Evolutionary conservation across 2,329 filamentous ascomycete species (phyloP).

Genomic region (Microdochium bolleyi): DNA sequence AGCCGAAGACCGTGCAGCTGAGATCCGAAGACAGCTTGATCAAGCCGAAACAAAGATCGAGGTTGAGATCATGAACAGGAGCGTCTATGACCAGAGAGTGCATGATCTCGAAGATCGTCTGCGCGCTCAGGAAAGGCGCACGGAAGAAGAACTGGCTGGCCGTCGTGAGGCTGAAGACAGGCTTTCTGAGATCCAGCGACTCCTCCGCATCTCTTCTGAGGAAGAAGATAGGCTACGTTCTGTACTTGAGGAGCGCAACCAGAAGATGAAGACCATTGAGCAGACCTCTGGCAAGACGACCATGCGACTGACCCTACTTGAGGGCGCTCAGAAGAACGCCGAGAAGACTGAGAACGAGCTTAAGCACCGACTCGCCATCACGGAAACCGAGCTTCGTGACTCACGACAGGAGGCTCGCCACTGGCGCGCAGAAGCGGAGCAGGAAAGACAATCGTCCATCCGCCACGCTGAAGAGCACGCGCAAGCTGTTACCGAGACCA

Average conservation of each 20-base stretch:
- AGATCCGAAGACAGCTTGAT: constrained; percentile 46
- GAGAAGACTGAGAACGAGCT: constrained; percentile 48
- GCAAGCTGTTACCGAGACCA: constrained; percentile 51
- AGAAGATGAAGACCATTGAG: constrained; percentile 54
- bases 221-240: constrained; percentile 63
- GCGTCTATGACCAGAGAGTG: constrained; percentile 51
- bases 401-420: constrained; percentile 49
- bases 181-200: constrained; percentile 62
- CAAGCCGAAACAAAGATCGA: constrained; percentile 51
- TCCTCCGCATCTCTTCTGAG: constrained; percentile 62
- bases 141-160: constrained; percentile 54
- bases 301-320: constrained; percentile 59
- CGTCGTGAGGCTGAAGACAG: constrained; percentile 65
- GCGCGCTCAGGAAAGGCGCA: constrained; percentile 52
- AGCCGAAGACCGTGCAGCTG: constrained; percentile 44
- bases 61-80: constrained; percentile 53
- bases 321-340: constrained; percentile 54
- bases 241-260: constrained; percentile 61
- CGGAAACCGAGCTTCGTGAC: constrained; percentile 48
- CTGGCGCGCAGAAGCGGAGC: constrained; percentile 55
- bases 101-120: constrained; percentile 63
- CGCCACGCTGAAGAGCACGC: constrained; percentile 40
- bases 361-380: constrained; percentile 43
- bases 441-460: constrained; percentile 42
- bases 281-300: constrained; percentile 43